These are phyloP conservation scores for Lizanozyma gosingica DNA, from an alignment of 1,139 yeast genomes.

Conservation along the genomic window DNA sequence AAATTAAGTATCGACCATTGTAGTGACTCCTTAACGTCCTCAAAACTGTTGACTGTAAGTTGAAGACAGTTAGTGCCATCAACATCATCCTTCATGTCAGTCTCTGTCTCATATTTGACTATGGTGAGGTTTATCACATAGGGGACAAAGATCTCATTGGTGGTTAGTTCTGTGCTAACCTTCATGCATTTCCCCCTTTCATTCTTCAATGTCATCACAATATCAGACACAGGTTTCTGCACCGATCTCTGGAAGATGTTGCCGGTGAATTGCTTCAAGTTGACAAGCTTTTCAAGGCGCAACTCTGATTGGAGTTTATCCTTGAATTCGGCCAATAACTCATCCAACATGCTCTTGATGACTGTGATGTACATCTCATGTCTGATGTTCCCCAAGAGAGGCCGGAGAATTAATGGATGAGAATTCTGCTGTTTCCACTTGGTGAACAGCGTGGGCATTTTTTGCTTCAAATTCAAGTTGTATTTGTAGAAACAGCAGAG, in stretches of 20 bases:
- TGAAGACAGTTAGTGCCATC: neutral
- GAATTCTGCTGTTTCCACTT: conserved; percentile 42
- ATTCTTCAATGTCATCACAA: neutral
- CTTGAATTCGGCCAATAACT: neutral
- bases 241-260: neutral
- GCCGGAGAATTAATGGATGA: conserved; percentile 49
- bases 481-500: conserved; percentile 51
- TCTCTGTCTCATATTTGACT: neutral
- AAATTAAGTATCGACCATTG: neutral
- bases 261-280: neutral
- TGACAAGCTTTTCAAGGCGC: neutral
- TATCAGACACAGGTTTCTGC: neutral
- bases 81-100: neutral
- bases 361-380: conserved; percentile 47
- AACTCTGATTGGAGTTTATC: neutral
- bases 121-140: conserved; percentile 21
- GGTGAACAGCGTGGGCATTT: conserved; percentile 40
- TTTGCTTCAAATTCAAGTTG: conserved; percentile 38
- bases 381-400: conserved; percentile 59
- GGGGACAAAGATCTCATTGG: conserved; percentile 35
- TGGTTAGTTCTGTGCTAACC: conserved; percentile 24
- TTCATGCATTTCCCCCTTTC: conserved; percentile 13
- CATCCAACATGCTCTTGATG: conserved; percentile 31
- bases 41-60: neutral
- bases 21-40: neutral